A percentile compares a stretch with the other conserved stretches of the same genome.
These are phyloP conservation scores for Russula foetens DNA, from an alignment of 768 basidiomycete genomes.

Conservation along the genomic window DNA sequence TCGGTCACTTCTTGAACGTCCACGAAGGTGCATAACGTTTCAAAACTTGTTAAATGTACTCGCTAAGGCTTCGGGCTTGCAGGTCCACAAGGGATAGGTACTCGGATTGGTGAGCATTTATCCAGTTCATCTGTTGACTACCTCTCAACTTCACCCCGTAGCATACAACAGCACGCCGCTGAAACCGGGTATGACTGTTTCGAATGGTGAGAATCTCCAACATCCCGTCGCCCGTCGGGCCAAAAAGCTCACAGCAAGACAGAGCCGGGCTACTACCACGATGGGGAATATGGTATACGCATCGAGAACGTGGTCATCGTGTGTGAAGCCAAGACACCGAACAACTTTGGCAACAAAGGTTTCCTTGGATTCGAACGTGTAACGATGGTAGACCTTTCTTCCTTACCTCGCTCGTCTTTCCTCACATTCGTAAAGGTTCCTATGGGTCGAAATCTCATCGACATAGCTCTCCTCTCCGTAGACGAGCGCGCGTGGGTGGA, in stretches of 20 bases:
- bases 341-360: constrained; percentile 75
- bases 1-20: constrained; percentile 91
- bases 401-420: not conserved
- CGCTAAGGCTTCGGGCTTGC: not conserved
- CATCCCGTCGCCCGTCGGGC: not conserved
- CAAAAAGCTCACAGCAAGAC: not conserved
- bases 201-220: constrained; percentile 47
- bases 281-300: constrained; percentile 86
- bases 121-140: not conserved
- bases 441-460: constrained; percentile 78
- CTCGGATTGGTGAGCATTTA: constrained; percentile 34
- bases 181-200: constrained; percentile 83
- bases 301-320: constrained; percentile 88
- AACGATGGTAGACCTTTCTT: constrained; percentile 59
- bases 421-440: constrained; percentile 45
- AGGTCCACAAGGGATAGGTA: constrained; percentile 58
- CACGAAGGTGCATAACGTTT: constrained; percentile 53
- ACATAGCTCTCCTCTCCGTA: constrained; percentile 47
- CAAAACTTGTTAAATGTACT: not conserved
- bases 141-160: constrained; percentile 19
- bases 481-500: constrained; percentile 81
- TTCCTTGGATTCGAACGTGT: constrained; percentile 81
- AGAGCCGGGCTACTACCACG: constrained; percentile 91
- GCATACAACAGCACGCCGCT: constrained; percentile 64
- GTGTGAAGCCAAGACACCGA: constrained; percentile 54